phyloP scores from a whole-genome alignment of 257 asterid species.

The Solanum lignicaule region DNA sequence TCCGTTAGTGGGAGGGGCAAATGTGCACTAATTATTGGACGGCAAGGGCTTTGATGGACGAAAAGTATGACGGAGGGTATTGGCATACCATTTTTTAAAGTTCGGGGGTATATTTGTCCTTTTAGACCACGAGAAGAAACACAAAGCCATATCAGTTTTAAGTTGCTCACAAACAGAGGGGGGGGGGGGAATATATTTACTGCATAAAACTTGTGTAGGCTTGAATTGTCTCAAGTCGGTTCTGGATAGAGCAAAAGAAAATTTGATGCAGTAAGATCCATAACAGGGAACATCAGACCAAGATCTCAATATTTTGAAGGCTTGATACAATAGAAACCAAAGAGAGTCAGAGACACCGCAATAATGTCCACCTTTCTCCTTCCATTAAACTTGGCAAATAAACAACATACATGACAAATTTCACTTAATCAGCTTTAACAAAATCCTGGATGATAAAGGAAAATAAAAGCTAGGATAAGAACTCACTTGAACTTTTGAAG shows the following conservation, averaged over 20 bases:
- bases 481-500: constrained; percentile 69
- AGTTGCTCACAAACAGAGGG: background rate
- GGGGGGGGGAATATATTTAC: background rate
- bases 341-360: background rate
- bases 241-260: background rate
- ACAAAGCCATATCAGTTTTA: background rate
- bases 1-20: no score
- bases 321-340: background rate
- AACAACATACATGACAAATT: background rate
- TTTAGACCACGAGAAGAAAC: background rate
- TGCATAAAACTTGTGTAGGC: background rate
- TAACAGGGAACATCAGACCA: background rate
- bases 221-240: background rate
- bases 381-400: background rate
- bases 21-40: no score
- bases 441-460: background rate
- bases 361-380: background rate
- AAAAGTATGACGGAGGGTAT: no score
- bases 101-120: no score
- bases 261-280: background rate
- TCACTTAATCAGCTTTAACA: background rate
- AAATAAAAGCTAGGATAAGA: background rate
- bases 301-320: background rate
- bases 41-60: no score
- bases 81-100: no score